These are phyloP conservation scores for Brettanomyces anomalus DNA, from an alignment of 805 yeast genomes.

Conservation along the genomic window DNA sequence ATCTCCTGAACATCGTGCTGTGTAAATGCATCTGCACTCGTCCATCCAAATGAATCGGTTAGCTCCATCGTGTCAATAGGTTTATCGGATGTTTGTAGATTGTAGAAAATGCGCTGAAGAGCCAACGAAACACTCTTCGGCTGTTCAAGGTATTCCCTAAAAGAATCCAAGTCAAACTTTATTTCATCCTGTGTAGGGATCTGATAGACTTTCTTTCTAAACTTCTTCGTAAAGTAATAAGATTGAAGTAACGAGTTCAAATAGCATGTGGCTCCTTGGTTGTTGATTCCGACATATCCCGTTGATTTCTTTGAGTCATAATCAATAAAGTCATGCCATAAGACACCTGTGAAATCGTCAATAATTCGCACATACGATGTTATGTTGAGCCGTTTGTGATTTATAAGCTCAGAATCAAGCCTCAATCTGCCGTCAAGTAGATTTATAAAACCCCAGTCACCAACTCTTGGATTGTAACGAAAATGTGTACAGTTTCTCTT, in stretches of 20 bases:
- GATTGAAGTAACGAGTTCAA: conserved; percentile 88
- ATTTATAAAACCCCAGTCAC: conserved; percentile 95
- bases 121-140: conserved; percentile 65
- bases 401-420: conserved; percentile 19
- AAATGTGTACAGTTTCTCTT: conserved; percentile 61
- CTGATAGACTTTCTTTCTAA: conserved; percentile 78
- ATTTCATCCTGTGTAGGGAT: conserved; percentile 68
- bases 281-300: conserved; percentile 86
- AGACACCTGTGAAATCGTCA: conserved; percentile 86
- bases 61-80: conserved; percentile 82
- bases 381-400: conserved; percentile 52
- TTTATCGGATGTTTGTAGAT: conserved; percentile 58
- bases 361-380: conserved; percentile 71
- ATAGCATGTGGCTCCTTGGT: conserved; percentile 98
- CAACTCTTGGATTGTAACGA: conserved; percentile 63
- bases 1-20: conserved; percentile 98
- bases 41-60: conserved; percentile 96
- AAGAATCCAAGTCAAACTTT: conserved; percentile 24
- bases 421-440: conserved; percentile 51
- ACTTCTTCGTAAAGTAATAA: conserved; percentile 73
- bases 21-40: conserved; percentile 85
- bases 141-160: conserved; percentile 24
- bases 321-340: conserved; percentile 82
- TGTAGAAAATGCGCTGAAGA: conserved; percentile 79
- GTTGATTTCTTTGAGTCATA: conserved; percentile 82